Percentiles rank a stretch among this genome's conserved stretches.
Conservation (phyloP, 805 yeast species). For the Candida ponderosae region DNA sequence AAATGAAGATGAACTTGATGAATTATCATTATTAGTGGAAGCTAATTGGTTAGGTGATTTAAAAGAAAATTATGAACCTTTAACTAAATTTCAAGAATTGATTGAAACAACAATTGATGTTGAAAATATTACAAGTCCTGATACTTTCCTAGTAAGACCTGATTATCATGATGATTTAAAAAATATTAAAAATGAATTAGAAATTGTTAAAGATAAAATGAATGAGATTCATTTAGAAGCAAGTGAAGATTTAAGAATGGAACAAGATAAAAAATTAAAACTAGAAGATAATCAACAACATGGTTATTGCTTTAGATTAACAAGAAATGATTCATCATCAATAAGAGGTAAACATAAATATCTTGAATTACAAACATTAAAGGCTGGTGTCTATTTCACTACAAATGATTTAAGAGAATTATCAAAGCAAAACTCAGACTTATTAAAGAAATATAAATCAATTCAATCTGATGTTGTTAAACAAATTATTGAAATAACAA, state of each 20-base stretch:
- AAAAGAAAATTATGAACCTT: conserved; percentile 35
- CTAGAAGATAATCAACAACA: conserved; percentile 80
- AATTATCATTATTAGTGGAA: conserved; percentile 30
- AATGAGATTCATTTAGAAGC: conserved; percentile 51
- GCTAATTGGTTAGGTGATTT: conserved; percentile 55
- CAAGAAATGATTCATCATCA: conserved; percentile 81
- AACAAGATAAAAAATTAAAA: conserved; percentile 81
- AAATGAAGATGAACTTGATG: conserved; percentile 12
- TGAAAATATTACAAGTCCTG: conserved; percentile 72
- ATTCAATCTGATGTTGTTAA: conserved; percentile 74
- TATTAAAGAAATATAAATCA: conserved; percentile 59
- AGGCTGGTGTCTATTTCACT: conserved; percentile 92
- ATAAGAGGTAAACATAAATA: conserved; percentile 55
- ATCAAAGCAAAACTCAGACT: conserved; percentile 48
- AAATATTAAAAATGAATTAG: conserved; percentile 50
- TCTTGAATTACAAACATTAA: conserved; percentile 80
- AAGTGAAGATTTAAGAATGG: conserved; percentile 72
- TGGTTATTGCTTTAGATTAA: conserved; percentile 93
- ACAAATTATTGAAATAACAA: conserved; percentile 74
- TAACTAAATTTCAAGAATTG: conserved; percentile 69
- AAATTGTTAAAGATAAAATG: conserved; percentile 45
- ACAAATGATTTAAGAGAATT: conserved; percentile 55
- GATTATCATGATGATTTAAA: conserved; percentile 80
- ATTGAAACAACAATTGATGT: conserved; percentile 91
- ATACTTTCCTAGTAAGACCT: conserved; percentile 69